Conservation (phyloP, 352 stramenopile species). For the Pythium dissotocum region DNA sequence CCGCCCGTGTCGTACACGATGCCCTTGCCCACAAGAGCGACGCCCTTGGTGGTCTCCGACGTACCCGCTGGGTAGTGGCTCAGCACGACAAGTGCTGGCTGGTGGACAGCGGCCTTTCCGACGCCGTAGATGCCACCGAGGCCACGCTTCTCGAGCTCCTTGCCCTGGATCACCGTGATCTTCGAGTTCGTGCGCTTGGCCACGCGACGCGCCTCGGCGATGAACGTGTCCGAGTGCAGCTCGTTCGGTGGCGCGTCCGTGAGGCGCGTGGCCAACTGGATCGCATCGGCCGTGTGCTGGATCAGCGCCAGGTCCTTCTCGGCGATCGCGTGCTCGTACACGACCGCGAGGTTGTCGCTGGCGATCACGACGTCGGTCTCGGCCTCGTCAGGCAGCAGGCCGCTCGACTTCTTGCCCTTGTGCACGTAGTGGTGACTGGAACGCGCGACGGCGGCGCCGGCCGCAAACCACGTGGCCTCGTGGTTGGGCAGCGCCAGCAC, state of each 20-base stretch:
- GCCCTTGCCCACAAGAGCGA: conserved; percentile 93
- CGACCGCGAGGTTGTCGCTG: conserved; percentile 48
- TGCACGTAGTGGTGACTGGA: conserved; percentile 52
- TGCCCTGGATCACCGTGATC: conserved; percentile 85
- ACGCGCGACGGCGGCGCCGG: conserved; percentile 51
- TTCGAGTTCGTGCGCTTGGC: conserved; percentile 64
- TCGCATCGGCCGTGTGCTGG: conserved; percentile 73
- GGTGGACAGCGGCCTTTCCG: conserved; percentile 87
- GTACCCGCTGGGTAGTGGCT: conserved; percentile 64
- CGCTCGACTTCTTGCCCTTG: conserved; percentile 45
- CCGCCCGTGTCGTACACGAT: conserved; percentile 98
- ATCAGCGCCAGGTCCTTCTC: conserved; percentile 36
- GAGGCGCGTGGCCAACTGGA: conserved; percentile 85
- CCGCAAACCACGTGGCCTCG: conserved; percentile 56
- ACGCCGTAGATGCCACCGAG: conserved; percentile 94
- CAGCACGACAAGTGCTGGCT: conserved; percentile 91
- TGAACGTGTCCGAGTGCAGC: conserved; percentile 88
- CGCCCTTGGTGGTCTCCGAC: conserved; percentile 41
- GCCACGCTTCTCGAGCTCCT: conserved; percentile 87
- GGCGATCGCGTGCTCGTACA: conserved; percentile 46
- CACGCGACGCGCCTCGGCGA: conserved; percentile 72
- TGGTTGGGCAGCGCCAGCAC: conserved; percentile 56
- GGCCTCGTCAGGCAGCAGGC: conserved; percentile 29
- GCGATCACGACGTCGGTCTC: conserved; percentile 29
- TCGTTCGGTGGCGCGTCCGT: conserved; percentile 91